Conservation (phyloP, 2,329 filamentous ascomycete genomes). For the Beauveria medogensis region DNA sequence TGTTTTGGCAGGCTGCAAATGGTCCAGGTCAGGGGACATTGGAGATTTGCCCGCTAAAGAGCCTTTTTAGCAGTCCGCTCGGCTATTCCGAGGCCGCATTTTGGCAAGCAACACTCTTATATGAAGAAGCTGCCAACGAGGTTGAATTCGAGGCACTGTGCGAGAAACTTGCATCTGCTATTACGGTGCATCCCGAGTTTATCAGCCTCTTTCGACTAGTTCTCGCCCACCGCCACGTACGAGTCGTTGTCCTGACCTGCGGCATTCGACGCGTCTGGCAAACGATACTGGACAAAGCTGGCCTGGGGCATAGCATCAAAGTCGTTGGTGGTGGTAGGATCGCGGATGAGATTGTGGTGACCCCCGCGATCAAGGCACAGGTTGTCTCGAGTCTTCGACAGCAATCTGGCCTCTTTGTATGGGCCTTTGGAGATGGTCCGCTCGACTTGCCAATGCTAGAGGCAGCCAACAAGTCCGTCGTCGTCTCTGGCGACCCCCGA, state of each 20-base stretch:
- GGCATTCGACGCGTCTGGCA: constrained; percentile 48
- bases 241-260: constrained; percentile 45
- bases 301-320: constrained; percentile 32
- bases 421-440: constrained; percentile 53
- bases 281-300: constrained; percentile 36
- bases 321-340: constrained; percentile 46
- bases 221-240: constrained; percentile 26
- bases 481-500: constrained; percentile 43
- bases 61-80: constrained; percentile 37
- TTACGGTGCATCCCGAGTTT: constrained; percentile 41
- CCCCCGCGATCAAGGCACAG: constrained; percentile 38
- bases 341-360: constrained; percentile 41
- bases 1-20: constrained; percentile 39
- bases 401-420: constrained; percentile 35
- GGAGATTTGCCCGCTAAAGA: constrained; percentile 25
- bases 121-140: constrained; percentile 35
- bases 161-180: constrained; percentile 29
- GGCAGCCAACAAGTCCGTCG: constrained; percentile 42
- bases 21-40: neutral
- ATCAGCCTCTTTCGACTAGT: constrained; percentile 30
- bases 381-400: constrained; percentile 35
- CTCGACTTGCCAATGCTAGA: constrained; percentile 51
- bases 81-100: constrained; percentile 48
- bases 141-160: constrained; percentile 37
- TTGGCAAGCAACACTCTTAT: constrained; percentile 43